These are phyloP conservation scores for Picocystis sp. DNA, from an alignment of 163 green algal genomes.

Conservation along the genomic window DNA sequence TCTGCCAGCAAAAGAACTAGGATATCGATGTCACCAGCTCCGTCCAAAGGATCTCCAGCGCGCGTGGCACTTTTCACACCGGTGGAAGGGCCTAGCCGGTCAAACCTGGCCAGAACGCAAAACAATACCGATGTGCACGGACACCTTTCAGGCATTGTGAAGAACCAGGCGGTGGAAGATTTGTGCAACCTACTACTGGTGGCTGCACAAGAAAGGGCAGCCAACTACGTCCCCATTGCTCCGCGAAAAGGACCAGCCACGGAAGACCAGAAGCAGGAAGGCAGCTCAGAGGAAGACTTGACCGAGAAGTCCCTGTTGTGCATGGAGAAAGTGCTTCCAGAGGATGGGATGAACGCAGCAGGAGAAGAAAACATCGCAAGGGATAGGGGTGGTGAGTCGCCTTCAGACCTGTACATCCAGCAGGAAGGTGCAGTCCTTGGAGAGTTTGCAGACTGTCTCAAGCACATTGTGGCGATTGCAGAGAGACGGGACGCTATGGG, in stretches of 20 bases:
- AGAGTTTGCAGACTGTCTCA: slow-evolving; percentile 42
- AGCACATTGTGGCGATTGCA: slow-evolving; percentile 22
- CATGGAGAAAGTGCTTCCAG: background rate
- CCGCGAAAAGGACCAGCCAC: background rate
- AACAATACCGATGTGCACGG: background rate
- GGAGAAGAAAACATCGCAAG: background rate
- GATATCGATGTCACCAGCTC: background rate
- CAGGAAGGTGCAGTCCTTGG: slow-evolving; percentile 46
- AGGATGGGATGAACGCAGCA: background rate
- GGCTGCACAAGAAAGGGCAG: slow-evolving; percentile 31
- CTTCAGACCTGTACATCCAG: slow-evolving; percentile 18
- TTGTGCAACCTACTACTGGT: slow-evolving; percentile 47
- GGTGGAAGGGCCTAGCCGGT: background rate
- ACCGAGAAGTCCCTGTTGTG: slow-evolving; percentile 5
- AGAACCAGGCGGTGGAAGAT: slow-evolving; percentile 37
- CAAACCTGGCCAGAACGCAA: background rate
- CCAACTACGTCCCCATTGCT: background rate
- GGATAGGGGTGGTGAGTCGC: background rate
- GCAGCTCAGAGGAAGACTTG: slow-evolving; percentile 6
- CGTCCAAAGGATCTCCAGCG: background rate
- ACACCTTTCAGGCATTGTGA: slow-evolving; percentile 30
- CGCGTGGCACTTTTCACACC: background rate
- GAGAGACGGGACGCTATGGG: background rate
- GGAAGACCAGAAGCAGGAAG: background rate
- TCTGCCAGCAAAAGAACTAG: background rate